Evolutionary conservation across 139 green algal genomes (phyloP).

Genomic region (Volvox africanus): DNA sequence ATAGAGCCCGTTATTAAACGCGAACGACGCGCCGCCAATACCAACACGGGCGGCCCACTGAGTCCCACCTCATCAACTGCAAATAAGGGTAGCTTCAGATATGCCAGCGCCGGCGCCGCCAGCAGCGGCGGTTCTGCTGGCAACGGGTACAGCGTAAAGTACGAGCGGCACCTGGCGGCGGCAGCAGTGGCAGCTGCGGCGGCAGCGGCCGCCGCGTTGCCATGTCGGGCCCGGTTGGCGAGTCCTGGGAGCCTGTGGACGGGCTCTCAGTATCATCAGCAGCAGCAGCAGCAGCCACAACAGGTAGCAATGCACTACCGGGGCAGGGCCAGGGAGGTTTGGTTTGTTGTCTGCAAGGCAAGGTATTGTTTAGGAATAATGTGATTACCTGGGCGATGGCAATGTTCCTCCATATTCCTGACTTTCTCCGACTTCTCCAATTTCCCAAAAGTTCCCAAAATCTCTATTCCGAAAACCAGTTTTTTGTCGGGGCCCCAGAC

Average conservation of each 20-base stretch:
- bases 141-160: slow-evolving; percentile 13
- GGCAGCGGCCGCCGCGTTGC: not conserved
- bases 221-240: not conserved
- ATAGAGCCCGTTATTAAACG: too few relatives aligned
- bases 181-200: not conserved
- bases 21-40: too few relatives aligned
- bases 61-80: not conserved
- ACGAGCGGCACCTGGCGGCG: not conserved
- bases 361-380: too few relatives aligned
- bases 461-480: too few relatives aligned
- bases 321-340: too few relatives aligned
- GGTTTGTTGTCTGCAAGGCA: too few relatives aligned
- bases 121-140: not conserved
- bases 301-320: not conserved
- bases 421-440: too few relatives aligned
- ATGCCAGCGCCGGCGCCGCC: not conserved
- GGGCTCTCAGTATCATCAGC: not conserved
- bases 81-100: not conserved
- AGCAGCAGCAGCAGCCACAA: not conserved
- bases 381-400: too few relatives aligned
- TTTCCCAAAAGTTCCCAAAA: too few relatives aligned
- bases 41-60: not conserved
- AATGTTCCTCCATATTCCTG: too few relatives aligned
- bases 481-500: too few relatives aligned
- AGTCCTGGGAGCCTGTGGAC: too few relatives aligned